Conservation (phyloP, 1,284 basidiomycete species). For the Ceratobasidium sp. region DNA sequence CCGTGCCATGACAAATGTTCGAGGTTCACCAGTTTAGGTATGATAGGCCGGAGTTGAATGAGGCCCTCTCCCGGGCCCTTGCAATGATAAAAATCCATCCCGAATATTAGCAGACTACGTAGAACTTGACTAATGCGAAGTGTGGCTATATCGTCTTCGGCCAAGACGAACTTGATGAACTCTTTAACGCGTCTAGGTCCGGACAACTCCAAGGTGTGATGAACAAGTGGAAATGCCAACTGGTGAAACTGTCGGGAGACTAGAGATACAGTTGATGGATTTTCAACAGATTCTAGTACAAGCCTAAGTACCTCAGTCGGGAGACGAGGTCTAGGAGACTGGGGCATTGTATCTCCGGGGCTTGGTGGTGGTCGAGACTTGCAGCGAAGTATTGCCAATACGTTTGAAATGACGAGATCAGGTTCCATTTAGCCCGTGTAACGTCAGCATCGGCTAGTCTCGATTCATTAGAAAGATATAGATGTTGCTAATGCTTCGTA, state of each 20-base stretch:
- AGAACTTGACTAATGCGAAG: not conserved
- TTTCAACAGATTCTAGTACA: not conserved
- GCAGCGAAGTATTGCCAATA: no score
- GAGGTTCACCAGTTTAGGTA: constrained; percentile 4
- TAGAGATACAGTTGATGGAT: not conserved
- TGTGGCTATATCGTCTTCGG: not conserved
- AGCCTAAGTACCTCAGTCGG: not conserved
- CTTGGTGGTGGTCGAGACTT: not conserved
- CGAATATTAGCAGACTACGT: not conserved
- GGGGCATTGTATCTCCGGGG: not conserved
- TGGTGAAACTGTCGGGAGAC: not conserved
- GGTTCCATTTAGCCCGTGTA: no score
- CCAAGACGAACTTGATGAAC: not conserved
- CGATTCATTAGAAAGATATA: no score
- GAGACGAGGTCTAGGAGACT: not conserved
- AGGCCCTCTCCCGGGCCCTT: no score
- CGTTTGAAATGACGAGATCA: no score
- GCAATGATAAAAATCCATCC: not conserved
- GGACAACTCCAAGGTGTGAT: not conserved
- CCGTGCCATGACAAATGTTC: not conserved
- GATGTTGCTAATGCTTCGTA: no score
- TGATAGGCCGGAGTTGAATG: not conserved
- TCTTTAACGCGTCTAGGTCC: not conserved
- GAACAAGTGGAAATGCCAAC: not conserved
- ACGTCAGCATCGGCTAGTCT: no score